Conservation (phyloP, 1,284 basidiomycete species). For the Microbotryum scabiosae region DNA sequence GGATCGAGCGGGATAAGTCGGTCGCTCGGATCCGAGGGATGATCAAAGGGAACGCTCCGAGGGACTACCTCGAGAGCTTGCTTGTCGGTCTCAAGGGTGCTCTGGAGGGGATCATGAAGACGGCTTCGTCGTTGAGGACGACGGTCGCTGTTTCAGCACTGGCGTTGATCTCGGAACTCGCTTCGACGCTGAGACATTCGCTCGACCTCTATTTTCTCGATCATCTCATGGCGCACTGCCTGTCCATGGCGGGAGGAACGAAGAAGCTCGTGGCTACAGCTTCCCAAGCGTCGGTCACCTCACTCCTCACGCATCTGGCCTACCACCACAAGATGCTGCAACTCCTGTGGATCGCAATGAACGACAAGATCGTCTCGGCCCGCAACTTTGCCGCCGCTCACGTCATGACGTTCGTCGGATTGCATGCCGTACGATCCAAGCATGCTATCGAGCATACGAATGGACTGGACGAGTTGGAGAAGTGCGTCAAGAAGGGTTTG, state of each 20-base stretch:
- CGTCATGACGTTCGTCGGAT: slow-evolving; percentile 36
- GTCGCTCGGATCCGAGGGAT: slow-evolving; percentile 79
- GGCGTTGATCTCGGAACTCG: slow-evolving; percentile 67
- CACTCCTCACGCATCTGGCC: slow-evolving; percentile 62
- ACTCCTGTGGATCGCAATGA: slow-evolving; percentile 60
- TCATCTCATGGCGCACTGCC: slow-evolving; percentile 59
- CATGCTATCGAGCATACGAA: slow-evolving; percentile 43
- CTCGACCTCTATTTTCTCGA: slow-evolving; percentile 69
- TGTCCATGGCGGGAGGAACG: slow-evolving; percentile 85
- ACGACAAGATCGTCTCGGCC: slow-evolving; percentile 76
- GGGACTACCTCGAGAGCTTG: slow-evolving; percentile 65
- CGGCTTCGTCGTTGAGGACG: slow-evolving; percentile 78
- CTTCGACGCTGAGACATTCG: slow-evolving; percentile 55
- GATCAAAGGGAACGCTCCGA: slow-evolving; percentile 66
- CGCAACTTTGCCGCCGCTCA: slow-evolving; percentile 54
- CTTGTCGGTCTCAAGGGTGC: slow-evolving; percentile 63
- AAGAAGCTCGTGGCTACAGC: slow-evolving; percentile 87
- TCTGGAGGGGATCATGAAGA: slow-evolving; percentile 74
- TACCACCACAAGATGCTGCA: slow-evolving; percentile 62
- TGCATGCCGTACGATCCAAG: slow-evolving; percentile 34
- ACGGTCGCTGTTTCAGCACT: slow-evolving; percentile 78
- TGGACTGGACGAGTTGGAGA: slow-evolving; percentile 61
- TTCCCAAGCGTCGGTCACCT: slow-evolving; percentile 64
- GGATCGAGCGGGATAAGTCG: slow-evolving; percentile 72
- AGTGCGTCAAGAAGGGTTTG: slow-evolving; percentile 60